phyloP scores from a whole-genome alignment of 2,329 filamentous ascomycete species.

The Ophiostoma quercus region DNA sequence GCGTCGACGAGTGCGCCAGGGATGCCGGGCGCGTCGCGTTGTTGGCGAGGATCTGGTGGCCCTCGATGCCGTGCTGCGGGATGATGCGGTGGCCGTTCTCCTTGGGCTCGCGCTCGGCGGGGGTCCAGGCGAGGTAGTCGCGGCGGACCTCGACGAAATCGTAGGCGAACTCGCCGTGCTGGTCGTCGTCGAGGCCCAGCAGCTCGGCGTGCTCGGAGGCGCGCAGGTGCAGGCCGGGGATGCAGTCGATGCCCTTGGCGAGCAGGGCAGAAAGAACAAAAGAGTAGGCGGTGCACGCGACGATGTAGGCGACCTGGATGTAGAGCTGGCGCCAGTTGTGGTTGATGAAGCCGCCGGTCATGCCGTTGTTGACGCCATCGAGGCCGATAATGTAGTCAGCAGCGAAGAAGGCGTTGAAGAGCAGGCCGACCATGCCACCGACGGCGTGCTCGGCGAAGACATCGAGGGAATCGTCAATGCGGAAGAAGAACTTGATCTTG shows the following conservation, averaged over 20 bases:
- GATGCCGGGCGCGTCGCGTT: background rate
- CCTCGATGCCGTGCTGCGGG: constrained; percentile 67
- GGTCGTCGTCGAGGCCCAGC: constrained; percentile 83
- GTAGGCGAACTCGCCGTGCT: constrained; percentile 85
- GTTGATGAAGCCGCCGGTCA: constrained; percentile 66
- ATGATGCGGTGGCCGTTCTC: constrained; percentile 53
- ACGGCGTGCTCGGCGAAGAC: constrained; percentile 67
- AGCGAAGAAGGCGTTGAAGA: constrained; percentile 70
- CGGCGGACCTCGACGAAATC: constrained; percentile 85
- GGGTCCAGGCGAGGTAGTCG: constrained; percentile 84
- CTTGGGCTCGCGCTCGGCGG: constrained; percentile 61
- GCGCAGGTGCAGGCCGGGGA: constrained; percentile 73
- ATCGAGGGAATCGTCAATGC: constrained; percentile 66
- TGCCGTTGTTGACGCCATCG: constrained; percentile 66
- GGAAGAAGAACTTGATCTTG: constrained; percentile 58
- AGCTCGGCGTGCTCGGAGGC: constrained; percentile 78
- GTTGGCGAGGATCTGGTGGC: constrained; percentile 56
- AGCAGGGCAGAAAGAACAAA: constrained; percentile 70
- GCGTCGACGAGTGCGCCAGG: background rate
- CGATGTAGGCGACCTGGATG: constrained; percentile 73
- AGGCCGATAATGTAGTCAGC: constrained; percentile 66
- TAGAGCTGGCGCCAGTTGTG: constrained; percentile 70
- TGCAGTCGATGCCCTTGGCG: constrained; percentile 67
- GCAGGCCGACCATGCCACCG: constrained; percentile 61
- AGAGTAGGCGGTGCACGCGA: constrained; percentile 59